Evolutionary conservation across 352 stramenopile species (phyloP).

Genomic region (Phytophthora capsici): DNA sequence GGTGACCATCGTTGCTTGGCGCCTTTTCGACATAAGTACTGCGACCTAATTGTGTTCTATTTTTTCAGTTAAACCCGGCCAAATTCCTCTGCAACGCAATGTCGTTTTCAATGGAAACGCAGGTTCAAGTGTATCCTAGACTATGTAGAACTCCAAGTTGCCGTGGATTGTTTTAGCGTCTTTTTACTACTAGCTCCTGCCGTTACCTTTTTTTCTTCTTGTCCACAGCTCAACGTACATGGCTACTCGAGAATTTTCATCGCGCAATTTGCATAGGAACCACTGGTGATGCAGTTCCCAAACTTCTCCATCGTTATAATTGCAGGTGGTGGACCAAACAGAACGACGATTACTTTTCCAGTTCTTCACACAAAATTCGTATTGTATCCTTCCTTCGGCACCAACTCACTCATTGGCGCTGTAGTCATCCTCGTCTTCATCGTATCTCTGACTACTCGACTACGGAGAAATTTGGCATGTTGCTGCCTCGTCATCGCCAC

Average conservation of each 20-base stretch:
- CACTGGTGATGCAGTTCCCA: no score
- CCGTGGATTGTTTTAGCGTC: neutral
- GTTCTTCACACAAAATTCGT: constrained; percentile 25
- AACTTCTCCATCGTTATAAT: no score
- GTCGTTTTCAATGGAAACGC: neutral
- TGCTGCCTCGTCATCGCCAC: constrained; percentile 5
- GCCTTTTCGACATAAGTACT: neutral
- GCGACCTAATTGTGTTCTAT: neutral
- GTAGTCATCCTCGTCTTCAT: constrained; percentile 1
- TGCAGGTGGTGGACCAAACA: constrained; percentile 1
- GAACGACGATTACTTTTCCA: neutral
- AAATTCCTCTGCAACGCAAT: constrained; percentile 10
- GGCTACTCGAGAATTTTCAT: no score
- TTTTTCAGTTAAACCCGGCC: constrained; percentile 1
- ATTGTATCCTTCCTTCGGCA: constrained; percentile 20
- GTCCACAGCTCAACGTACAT: neutral
- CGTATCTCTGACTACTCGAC: constrained; percentile 2
- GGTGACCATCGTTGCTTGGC: neutral
- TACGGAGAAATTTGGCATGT: constrained; percentile 2
- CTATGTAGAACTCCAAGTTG: no score
- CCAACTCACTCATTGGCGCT: constrained; percentile 18
- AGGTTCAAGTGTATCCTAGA: neutral
- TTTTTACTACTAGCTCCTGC: no score
- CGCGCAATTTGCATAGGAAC: no score
- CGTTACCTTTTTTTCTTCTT: neutral